phyloP scores from a whole-genome alignment of 2,329 filamentous ascomycete genomes.

The Alternaria solani region DNA sequence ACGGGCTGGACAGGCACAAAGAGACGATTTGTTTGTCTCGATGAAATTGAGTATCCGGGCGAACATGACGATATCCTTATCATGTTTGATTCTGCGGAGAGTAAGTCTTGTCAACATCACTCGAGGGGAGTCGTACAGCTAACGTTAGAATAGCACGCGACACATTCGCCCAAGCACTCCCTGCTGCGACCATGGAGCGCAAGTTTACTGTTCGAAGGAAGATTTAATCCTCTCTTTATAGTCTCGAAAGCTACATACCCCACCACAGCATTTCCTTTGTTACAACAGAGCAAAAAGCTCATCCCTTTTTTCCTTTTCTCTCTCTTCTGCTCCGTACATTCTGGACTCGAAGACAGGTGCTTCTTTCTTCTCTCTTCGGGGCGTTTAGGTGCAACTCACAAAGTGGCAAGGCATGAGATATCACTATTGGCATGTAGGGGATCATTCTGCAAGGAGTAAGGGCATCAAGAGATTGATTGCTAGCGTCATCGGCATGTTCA shows the following conservation, averaged over 20 bases:
- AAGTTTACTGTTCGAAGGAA: slow-evolving; percentile 56
- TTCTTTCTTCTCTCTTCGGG: not conserved
- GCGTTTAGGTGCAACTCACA: not conserved
- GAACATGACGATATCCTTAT: slow-evolving; percentile 93
- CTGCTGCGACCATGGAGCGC: slow-evolving; percentile 52
- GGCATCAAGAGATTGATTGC: not conserved
- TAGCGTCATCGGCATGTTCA: not conserved
- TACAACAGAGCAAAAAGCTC: not conserved
- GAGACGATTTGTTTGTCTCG: slow-evolving; percentile 81
- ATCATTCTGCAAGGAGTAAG: not conserved
- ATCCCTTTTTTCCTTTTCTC: not conserved
- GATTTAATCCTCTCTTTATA: slow-evolving; percentile 32
- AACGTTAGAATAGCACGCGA: slow-evolving; percentile 53
- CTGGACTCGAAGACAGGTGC: slow-evolving; percentile 2
- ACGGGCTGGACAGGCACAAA: slow-evolving; percentile 64
- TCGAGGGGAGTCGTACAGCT: slow-evolving; percentile 16
- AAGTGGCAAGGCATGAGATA: not conserved
- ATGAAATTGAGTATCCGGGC: slow-evolving; percentile 86
- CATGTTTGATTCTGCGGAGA: slow-evolving; percentile 79
- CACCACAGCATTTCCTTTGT: slow-evolving; percentile 1
- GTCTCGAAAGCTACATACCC: not conserved
- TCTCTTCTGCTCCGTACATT: not conserved
- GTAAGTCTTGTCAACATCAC: slow-evolving; percentile 59
- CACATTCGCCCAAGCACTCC: slow-evolving; percentile 55
- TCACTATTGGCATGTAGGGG: slow-evolving; percentile 4